Evolutionary conservation across 441 rosid species (phyloP).

Genomic region (Arabidopsis lyrata): DNA sequence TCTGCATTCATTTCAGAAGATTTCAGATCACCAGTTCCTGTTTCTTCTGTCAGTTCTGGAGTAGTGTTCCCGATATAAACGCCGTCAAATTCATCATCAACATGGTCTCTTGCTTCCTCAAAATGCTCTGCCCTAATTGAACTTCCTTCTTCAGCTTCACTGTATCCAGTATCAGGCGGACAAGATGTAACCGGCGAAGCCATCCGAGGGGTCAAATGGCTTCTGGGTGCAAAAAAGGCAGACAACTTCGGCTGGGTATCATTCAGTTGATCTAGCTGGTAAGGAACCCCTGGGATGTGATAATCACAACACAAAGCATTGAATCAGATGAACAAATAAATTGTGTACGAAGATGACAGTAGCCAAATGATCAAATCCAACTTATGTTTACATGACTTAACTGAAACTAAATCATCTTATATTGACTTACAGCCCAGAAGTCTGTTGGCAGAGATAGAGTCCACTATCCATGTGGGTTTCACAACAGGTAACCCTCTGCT

Average conservation of each 20-base stretch:
- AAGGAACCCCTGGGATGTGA: slow-evolving; percentile 77
- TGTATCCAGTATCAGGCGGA: slow-evolving; percentile 49
- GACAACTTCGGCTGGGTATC: slow-evolving; percentile 89
- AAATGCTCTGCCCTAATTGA: slow-evolving; percentile 47
- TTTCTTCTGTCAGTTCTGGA: slow-evolving; percentile 44
- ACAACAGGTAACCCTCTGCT: slow-evolving; percentile 94
- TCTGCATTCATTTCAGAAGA: slow-evolving; percentile 47
- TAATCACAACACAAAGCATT: slow-evolving; percentile 11
- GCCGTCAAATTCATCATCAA: slow-evolving; percentile 47
- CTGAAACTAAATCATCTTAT: slow-evolving; percentile 17
- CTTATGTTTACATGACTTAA: not conserved
- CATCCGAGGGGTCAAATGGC: slow-evolving; percentile 45
- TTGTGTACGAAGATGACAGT: not conserved
- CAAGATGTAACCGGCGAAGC: slow-evolving; percentile 37
- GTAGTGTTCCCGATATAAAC: slow-evolving; percentile 38
- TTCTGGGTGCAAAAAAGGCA: slow-evolving; percentile 65
- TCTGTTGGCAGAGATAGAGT: slow-evolving; percentile 77
- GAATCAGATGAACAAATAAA: not conserved
- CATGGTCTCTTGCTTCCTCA: slow-evolving; percentile 36
- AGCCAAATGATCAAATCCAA: not conserved
- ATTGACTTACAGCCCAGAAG: slow-evolving; percentile 81
- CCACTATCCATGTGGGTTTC: slow-evolving; percentile 89
- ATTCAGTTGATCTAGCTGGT: slow-evolving; percentile 88
- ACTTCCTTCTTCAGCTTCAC: slow-evolving; percentile 51
- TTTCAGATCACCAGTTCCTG: slow-evolving; percentile 45